phyloP scores from a whole-genome alignment of 2,329 filamentous ascomycete genomes.

The Xylariaceae sp. region DNA sequence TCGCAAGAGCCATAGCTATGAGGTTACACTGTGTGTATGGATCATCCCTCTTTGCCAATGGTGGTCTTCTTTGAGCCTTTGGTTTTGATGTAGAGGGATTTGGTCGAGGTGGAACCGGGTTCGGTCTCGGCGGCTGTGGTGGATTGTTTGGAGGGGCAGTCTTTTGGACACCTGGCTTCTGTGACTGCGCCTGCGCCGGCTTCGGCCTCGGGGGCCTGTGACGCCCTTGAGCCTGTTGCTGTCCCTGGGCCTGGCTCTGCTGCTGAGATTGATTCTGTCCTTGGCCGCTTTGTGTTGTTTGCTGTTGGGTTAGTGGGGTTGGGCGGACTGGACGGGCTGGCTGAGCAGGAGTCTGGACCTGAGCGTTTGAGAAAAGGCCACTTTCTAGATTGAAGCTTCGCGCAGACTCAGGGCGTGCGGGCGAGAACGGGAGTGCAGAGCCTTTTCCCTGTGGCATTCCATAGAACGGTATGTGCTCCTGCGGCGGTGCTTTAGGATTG shows the following conservation, averaged over 20 bases:
- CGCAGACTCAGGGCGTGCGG: slow-evolving; percentile 22
- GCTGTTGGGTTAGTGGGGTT: background rate
- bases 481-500: slow-evolving; percentile 18
- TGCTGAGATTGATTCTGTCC: background rate
- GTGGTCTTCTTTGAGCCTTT: background rate
- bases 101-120: background rate
- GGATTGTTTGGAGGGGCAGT: background rate
- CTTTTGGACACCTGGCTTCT: background rate
- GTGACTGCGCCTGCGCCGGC: background rate
- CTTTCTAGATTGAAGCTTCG: slow-evolving; percentile 36
- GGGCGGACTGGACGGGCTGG: background rate
- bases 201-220: background rate
- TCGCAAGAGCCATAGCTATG: background rate
- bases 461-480: slow-evolving; percentile 22
- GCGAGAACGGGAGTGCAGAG: slow-evolving; percentile 17
- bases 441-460: slow-evolving; percentile 24
- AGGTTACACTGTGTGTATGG: background rate
- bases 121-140: background rate
- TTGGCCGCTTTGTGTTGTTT: background rate
- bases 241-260: background rate
- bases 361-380: slow-evolving; percentile 31
- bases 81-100: background rate
- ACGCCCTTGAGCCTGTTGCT: background rate
- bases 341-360: slow-evolving; percentile 19
- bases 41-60: background rate